A percentile compares a stretch with the other conserved stretches of the same genome.
Evolutionary conservation across 257 asterid species (phyloP).

Genomic region (Jasminum sambac): DNA sequence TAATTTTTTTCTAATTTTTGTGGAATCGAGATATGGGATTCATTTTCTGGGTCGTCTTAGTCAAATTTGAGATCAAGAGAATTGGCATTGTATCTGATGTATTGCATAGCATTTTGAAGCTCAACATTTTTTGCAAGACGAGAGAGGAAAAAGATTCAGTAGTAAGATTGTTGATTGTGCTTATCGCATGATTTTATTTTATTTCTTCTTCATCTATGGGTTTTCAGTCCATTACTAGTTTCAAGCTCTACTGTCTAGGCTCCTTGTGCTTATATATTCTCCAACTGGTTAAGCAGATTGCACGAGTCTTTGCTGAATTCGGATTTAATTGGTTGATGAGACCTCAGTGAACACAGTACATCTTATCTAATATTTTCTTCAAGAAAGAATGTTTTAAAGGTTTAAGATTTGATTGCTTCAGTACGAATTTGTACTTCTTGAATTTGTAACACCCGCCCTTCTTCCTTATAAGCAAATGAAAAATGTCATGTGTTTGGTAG

Average conservation of each 20-base stretch:
- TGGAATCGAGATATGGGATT: background rate
- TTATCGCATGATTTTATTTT: background rate
- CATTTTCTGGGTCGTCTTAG: background rate
- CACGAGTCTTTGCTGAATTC: background rate
- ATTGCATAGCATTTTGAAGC: constrained; percentile 1
- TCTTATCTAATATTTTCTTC: background rate
- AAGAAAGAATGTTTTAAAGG: constrained; percentile 6
- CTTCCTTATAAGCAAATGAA: background rate
- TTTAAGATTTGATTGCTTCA: constrained; percentile 4
- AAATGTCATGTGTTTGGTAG: constrained; percentile 5
- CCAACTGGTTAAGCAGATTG: background rate
- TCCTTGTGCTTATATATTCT: background rate
- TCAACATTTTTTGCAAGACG: background rate
- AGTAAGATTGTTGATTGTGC: background rate
- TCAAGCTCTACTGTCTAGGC: background rate
- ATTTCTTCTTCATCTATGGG: background rate
- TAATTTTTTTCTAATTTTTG: background rate
- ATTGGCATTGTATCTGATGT: background rate
- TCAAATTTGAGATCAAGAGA: background rate
- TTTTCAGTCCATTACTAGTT: background rate
- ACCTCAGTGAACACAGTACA: background rate
- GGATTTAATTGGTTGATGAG: background rate
- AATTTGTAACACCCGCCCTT: background rate
- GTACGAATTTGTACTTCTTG: background rate
- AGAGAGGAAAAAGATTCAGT: background rate